Evolutionary conservation across 2,329 filamentous ascomycete species (phyloP), one percentile per base, ranked within the genome.

Genomic region (Xylaria sp.): DNA sequence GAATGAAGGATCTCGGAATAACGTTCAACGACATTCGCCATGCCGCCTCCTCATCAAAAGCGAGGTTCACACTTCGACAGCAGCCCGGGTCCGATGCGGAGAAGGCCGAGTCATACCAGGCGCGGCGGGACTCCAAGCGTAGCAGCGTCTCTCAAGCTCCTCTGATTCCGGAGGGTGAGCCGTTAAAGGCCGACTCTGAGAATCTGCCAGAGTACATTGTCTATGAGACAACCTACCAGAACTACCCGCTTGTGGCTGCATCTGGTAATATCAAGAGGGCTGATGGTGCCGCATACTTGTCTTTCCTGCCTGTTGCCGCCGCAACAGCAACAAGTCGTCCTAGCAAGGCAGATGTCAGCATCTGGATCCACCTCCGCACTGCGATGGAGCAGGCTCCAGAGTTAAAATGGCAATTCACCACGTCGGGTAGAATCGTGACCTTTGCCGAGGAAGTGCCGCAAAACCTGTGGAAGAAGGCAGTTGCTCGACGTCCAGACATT

Each of bases 191-290:
- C 45, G 75, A 77, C 50, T 75, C 73, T 17, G 68, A 69, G 31
- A 73, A 81, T 57, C 75, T 82, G 5, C 81, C 81, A 10, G 79
- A 81, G 49, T 77, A 81, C 47, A 74, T 82, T 66, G 77, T 82
- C 61, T 82, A 82, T 72, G 80, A 82, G 72, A 82, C 81, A 7
- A 80, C 81, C 2, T 83, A 82, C 74, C 76, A 81, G 61, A 79
- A 80, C 58, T 83, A 83, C 70, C 80, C 80, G 0, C 77, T 82
- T 22, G 79, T 83, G 47, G 72, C 82, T 15, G 77, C 79, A 5
- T 77, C 76, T 3, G 80, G 79, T 13, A 75, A 74, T 56, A 81
- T 83, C 72, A 78, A 78, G 63, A 76, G 76, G 22, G 79, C 80
- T n/a, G 80, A 80, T 7, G 81, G 81, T 15, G 78, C 80, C 60